A percentile compares a stretch with the other conserved stretches of the same genome.
Conservation (phyloP, 768 basidiomycete genomes). For the Mycena galopus region DNA sequence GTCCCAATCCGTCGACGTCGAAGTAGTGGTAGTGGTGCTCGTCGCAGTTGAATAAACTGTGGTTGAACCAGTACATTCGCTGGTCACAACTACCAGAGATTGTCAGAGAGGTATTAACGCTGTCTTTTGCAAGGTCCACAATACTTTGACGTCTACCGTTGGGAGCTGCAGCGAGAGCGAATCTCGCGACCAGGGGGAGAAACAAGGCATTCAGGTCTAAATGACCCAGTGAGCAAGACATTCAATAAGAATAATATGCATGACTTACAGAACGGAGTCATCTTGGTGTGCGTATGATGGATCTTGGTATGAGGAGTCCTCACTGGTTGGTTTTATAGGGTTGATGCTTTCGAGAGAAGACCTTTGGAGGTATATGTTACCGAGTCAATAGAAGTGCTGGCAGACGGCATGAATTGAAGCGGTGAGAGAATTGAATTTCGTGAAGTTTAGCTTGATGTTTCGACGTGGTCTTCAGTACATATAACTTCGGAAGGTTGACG, state of each 20-base stretch:
- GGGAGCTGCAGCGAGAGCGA: not conserved
- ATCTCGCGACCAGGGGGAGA: not conserved
- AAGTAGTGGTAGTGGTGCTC: constrained; percentile 2
- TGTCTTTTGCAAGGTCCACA: not conserved
- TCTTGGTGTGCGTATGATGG: not conserved
- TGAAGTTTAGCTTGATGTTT: not conserved
- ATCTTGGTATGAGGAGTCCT: not conserved
- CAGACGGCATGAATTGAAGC: constrained; percentile 6
- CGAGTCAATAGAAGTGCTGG: not conserved
- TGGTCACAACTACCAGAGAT: constrained; percentile 3
- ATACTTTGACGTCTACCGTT: not conserved
- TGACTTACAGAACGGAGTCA: not conserved
- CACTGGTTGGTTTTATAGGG: not conserved
- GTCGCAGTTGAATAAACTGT: constrained; percentile 7
- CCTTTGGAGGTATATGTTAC: not conserved
- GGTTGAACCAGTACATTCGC: constrained; percentile 6
- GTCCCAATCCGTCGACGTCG: not conserved
- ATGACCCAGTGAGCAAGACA: not conserved
- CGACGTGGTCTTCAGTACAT: too few relatives aligned
- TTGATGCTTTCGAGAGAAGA: not conserved
- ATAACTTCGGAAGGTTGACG: too few relatives aligned
- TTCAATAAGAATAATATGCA: not conserved
- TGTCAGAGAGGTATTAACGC: not conserved
- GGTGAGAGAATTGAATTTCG: too few relatives aligned
- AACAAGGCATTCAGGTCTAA: constrained; percentile 2